These are phyloP conservation scores for Lichtheimia hyalospora DNA, from an alignment of 371 early-diverging fungal genomes.

Conservation along the genomic window DNA sequence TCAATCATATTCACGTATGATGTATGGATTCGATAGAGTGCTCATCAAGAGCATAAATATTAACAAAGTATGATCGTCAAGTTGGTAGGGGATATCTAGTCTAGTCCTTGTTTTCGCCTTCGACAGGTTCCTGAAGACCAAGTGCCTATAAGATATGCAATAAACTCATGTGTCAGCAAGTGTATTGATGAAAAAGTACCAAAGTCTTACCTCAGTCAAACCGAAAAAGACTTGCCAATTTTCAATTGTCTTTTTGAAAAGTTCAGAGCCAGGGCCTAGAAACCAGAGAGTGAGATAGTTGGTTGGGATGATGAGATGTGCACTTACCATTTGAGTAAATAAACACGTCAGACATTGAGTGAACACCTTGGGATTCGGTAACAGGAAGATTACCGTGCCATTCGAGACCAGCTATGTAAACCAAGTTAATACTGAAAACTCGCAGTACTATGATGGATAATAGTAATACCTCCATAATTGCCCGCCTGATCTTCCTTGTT, in stretches of 20 bases:
- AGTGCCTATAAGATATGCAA: not conserved
- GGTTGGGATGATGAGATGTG: not conserved
- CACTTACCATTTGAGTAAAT: conserved; percentile 44
- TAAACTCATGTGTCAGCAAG: not conserved
- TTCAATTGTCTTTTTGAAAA: conserved; percentile 58
- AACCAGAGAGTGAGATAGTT: not conserved
- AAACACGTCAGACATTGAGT: conserved; percentile 64
- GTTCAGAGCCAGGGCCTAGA: conserved; percentile 46
- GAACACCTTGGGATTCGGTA: conserved; percentile 44
- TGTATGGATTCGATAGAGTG: no score
- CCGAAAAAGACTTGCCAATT: conserved; percentile 64
- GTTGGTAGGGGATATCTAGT: no score
- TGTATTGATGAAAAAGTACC: not conserved
- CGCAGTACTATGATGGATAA: not conserved
- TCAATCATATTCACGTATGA: no score
- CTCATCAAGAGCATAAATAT: no score
- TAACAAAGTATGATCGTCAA: no score
- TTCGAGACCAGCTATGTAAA: conserved; percentile 30
- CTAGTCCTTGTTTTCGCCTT: no score
- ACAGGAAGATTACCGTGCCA: conserved; percentile 41
- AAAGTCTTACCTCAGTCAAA: conserved; percentile 44
- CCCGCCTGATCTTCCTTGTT: conserved; percentile 38
- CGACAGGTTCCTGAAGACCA: not conserved
- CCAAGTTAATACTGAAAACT: not conserved
- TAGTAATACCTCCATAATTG: conserved; percentile 26